These are phyloP conservation scores for Imleria badia DNA, from an alignment of 768 basidiomycete genomes.

Conservation along the genomic window DNA sequence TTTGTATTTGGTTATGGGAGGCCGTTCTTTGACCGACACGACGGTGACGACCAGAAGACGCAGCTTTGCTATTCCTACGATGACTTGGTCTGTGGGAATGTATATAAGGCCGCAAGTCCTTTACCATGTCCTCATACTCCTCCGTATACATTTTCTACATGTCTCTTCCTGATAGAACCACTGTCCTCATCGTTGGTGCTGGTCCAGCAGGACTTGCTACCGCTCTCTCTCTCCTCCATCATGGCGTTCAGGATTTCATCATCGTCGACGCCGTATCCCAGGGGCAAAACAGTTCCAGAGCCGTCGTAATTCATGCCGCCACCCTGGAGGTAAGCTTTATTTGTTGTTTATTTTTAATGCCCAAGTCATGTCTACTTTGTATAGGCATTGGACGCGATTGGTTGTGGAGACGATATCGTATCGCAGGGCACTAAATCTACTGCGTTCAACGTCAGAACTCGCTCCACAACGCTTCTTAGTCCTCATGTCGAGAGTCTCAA, in stretches of 20 bases:
- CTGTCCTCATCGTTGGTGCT: conserved; percentile 49
- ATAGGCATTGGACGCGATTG: conserved; percentile 46
- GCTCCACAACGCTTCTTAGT: neutral
- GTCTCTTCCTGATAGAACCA: conserved; percentile 35
- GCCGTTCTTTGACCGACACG: no score
- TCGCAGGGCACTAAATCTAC: conserved; percentile 35
- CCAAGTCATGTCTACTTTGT: conserved; percentile 25
- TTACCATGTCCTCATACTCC: neutral
- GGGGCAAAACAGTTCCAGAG: conserved; percentile 41
- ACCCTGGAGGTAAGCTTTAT: conserved; percentile 46
- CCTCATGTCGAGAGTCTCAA: neutral
- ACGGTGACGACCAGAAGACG: no score
- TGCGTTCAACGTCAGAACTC: conserved; percentile 29
- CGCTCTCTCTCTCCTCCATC: conserved; percentile 45
- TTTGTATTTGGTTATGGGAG: no score
- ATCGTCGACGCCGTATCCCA: conserved; percentile 40
- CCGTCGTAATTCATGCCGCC: conserved; percentile 48
- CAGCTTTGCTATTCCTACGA: no score
- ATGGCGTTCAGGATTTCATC: conserved; percentile 41
- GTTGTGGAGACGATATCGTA: conserved; percentile 39
- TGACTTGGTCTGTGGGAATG: neutral
- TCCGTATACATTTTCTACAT: neutral
- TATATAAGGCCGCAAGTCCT: neutral
- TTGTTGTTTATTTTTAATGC: conserved; percentile 13
- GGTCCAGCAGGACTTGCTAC: conserved; percentile 48